Base-by-base conservation (phyloP, 2,329 filamentous ascomycete genomes). In the Fusarium pininemorale region DNA sequence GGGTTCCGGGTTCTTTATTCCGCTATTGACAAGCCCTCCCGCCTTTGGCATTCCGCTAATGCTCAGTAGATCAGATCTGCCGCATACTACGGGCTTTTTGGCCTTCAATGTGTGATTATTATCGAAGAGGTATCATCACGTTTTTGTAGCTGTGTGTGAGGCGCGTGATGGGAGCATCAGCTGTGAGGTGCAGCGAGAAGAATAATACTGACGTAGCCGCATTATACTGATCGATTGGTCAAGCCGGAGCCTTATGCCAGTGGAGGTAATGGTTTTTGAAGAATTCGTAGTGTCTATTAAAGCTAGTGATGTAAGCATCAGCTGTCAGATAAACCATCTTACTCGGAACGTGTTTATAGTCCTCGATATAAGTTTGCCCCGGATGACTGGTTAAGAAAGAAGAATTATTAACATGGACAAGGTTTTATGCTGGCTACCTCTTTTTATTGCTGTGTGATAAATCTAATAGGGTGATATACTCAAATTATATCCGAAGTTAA, bases 41-140 rank as follows among this genome's bases (percentile, higher is more conserved):
- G 4, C 9, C 18, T 47, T 20, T 22, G 5, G 13, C 24, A 28
- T 15, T 28, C 18, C 13, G 13, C 8, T 28, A 0, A 20, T 22
- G 13, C 24, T 47, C 6, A 3, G 14, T 3, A 11, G 4, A 13
- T 28, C 4, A 15, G 2, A 47, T 15, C 24, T 7, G 5, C 12
- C 12, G 24, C 5, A 26, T 4, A 14, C 0, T 6, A 7, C 24
- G 0, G n/a, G 1, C 1, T 15, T 28, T 22, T 3, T 7, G 18
- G 13, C 7, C 3, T 20, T 20, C 3, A 7, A 10, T 3, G 2
- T 20, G 7, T 7, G 4, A 11, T 11, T 44, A 1, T 44, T 3
- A 11, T 5, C 7, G 4, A 44, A 44, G n/a, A 24, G 15, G 14
- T 7, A 16, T n/a, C 5, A 26, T 6, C 0, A 13, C 20, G 42